Base-by-base conservation (phyloP, 2,329 filamentous ascomycete genomes). In the Decorospora gaudefroyi region DNA sequence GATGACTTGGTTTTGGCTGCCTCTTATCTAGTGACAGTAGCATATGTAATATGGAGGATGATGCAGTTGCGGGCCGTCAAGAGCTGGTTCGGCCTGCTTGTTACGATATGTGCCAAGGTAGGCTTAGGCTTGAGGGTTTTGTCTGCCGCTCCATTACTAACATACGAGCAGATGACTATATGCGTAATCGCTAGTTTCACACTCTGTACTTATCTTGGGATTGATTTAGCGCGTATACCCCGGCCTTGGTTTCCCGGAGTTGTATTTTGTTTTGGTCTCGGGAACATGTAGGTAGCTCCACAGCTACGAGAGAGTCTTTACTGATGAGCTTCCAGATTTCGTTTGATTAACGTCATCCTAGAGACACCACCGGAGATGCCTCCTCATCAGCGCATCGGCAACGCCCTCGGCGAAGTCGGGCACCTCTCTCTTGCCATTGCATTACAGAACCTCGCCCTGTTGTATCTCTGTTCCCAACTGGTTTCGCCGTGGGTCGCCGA, bases 121-220 rank as follows among this genome's bases (percentile, higher is more conserved):
- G 64, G 53, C 15, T 35, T 13, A 37, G 36, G 6, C 4, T 16
- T 7, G 13, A 7, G 7, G 11, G 13, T 27, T 12, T 16, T 16
- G 17, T 39, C 19, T 18, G 2, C 16, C 6, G n/a, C n/a, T 6
- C 16, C 21, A 15, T 46, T 16, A 33, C 51, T 67, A 36, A 67
- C 12, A 21, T 12, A 11, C 3, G 11, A 26, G 11, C 38, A 74
- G 71, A 84, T 88, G 53, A 73, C 80, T 3, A 80, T 88, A 22
- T 88, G 87, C 11, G 84, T 90, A 58, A 77, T 88, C 70, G 88
- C 87, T 3, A 90, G 87, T 67, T 88, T 92, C 61, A 90, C 87
- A 0, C 76, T 92, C 25, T 91, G 88, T 62, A 86, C 86, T 22
- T 77, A 90, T 31, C 78, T 90, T 51, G 85, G 86, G 50, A 81